A percentile compares a stretch with the other conserved stretches of the same genome.
Conservation (phyloP, 2,329 filamentous ascomycete genomes). For the Capronia epimyces region DNA sequence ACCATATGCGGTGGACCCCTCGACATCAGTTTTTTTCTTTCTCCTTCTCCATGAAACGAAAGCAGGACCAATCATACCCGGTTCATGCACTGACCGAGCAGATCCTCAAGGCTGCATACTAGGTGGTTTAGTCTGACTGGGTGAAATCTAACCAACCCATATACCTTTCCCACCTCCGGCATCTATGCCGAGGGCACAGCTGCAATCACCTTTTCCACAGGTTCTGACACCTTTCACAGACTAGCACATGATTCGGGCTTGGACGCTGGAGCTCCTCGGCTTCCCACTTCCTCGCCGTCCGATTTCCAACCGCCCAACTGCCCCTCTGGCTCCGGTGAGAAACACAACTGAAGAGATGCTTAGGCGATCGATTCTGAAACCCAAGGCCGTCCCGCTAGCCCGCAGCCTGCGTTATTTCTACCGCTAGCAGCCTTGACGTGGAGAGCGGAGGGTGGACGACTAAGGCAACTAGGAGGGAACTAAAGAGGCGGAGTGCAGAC, state of each 20-base stretch:
- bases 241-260: not conserved
- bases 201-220: not conserved
- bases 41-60: not conserved
- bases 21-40: not conserved
- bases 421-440: conserved; percentile 3
- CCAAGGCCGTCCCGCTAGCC: not conserved
- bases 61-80: not conserved
- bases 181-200: not conserved
- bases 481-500: conserved; percentile 5
- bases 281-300: not conserved
- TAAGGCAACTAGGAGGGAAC: conserved; percentile 4
- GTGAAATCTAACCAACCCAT: not conserved
- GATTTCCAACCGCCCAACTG: not conserved
- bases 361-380: conserved; percentile 3
- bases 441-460: conserved; percentile 12
- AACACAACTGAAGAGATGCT: too few relatives aligned
- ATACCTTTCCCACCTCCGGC: too few relatives aligned
- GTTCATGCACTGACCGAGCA: not conserved
- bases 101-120: not conserved
- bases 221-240: not conserved
- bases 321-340: not conserved
- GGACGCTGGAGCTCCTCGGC: not conserved
- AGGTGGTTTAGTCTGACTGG: not conserved
- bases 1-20: not conserved
- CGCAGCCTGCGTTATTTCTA: not conserved